Evolutionary conservation across 2,329 filamentous ascomycete species (phyloP).

Genomic region (Paecilomyces niveus): DNA sequence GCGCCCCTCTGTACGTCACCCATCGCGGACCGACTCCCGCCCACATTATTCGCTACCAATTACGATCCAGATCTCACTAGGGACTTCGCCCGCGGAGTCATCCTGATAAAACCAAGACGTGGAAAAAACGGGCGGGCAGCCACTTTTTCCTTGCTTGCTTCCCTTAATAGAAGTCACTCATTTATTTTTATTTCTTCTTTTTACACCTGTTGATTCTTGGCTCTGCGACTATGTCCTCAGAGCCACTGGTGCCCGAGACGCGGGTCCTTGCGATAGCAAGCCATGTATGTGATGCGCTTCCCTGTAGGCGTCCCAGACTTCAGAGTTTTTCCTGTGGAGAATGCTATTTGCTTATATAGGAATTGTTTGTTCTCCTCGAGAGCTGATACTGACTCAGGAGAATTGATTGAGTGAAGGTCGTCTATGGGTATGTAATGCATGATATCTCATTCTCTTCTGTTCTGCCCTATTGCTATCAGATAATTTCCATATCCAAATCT

Average conservation of each 20-base stretch:
- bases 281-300: slow-evolving; percentile 62
- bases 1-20: background rate
- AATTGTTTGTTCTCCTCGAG: slow-evolving; percentile 10
- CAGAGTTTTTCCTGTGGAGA: background rate
- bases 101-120: background rate
- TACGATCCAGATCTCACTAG: background rate
- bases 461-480: background rate
- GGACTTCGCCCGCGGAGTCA: background rate
- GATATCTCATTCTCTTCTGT: background rate
- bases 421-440: slow-evolving; percentile 12
- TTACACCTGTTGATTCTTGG: background rate
- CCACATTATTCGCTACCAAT: background rate
- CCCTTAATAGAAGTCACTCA: background rate
- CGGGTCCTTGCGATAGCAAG: slow-evolving; percentile 82
- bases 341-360: background rate
- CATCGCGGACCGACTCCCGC: background rate
- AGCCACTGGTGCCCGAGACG: slow-evolving; percentile 50
- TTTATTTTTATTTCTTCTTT: background rate
- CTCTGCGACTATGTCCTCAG: slow-evolving; percentile 20
- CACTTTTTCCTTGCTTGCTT: background rate
- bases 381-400: slow-evolving; percentile 4
- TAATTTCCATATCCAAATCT: background rate
- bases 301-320: background rate
- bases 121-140: background rate
- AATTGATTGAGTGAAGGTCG: slow-evolving; percentile 47